Conservation (phyloP, 768 basidiomycete genomes). For the Suillus subaureus region DNA sequence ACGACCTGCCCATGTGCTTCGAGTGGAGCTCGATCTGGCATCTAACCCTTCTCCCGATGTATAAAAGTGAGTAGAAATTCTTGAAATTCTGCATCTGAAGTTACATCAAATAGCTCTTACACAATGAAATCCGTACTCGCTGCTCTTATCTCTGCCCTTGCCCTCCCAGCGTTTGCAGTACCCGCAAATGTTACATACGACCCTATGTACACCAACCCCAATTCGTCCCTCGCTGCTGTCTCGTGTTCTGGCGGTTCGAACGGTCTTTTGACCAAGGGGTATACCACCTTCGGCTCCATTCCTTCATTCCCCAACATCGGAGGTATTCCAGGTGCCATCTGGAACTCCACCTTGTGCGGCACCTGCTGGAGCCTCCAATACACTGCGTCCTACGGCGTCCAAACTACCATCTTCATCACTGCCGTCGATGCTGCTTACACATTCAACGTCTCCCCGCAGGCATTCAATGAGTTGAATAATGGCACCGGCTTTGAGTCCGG, state of each 20-base stretch:
- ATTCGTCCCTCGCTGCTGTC: constrained; percentile 10
- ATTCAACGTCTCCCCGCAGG: constrained; percentile 5
- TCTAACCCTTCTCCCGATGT: not conserved
- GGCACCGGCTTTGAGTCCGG: not conserved
- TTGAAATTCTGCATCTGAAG: not conserved
- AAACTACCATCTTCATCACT: constrained; percentile 7
- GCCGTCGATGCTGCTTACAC: constrained; percentile 10
- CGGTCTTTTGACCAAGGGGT: constrained; percentile 21
- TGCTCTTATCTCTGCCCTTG: not conserved
- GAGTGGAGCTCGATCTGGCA: not conserved
- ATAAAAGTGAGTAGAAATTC: not conserved
- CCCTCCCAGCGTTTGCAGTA: not conserved
- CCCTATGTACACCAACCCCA: constrained; percentile 7
- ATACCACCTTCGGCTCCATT: constrained; percentile 16
- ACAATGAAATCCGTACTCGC: not conserved
- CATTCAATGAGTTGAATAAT: constrained; percentile 1
- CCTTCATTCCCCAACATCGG: constrained; percentile 14
- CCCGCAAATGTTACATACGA: constrained; percentile 5
- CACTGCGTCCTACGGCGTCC: not conserved
- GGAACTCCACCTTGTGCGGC: constrained; percentile 13
- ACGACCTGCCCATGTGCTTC: not conserved
- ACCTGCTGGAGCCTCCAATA: constrained; percentile 13
- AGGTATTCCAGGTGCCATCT: constrained; percentile 12
- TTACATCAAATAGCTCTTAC: no score
- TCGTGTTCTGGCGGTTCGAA: constrained; percentile 25